phyloP scores from a whole-genome alignment of 805 yeast genomes.

The Starmerella tilneyi region DNA sequence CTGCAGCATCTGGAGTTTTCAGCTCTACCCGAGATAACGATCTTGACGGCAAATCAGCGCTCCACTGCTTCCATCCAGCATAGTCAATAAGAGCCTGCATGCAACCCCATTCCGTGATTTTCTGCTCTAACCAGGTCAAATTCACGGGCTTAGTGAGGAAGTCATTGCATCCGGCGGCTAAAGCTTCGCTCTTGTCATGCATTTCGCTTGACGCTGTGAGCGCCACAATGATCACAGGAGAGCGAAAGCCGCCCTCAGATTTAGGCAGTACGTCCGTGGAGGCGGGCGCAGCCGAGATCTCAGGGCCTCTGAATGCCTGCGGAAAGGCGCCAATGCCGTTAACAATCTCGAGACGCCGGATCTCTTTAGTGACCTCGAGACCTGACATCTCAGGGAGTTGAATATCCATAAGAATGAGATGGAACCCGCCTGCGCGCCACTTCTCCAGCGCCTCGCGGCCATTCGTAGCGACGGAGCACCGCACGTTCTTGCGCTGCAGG shows the following conservation, averaged over 20 bases:
- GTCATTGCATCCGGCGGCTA: constrained; percentile 96
- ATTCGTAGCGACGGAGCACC: constrained; percentile 76
- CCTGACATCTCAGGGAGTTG: constrained; percentile 96
- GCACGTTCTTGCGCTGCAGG: constrained; percentile 72
- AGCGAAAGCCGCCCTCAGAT: constrained; percentile 44
- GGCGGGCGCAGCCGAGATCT: constrained; percentile 22
- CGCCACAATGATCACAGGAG: constrained; percentile 97
- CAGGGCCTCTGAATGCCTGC: constrained; percentile 31
- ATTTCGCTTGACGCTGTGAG: constrained; percentile 83
- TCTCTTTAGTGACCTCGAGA: constrained; percentile 86
- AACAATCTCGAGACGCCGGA: constrained; percentile 68
- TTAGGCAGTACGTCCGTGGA: constrained; percentile 29
- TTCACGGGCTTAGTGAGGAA: constrained; percentile 93
- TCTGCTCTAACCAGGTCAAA: constrained; percentile 83
- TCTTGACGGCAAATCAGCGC: constrained; percentile 5
- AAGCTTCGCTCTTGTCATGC: constrained; percentile 77
- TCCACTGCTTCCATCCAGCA: constrained; percentile 67
- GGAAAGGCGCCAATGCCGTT: constrained; percentile 62
- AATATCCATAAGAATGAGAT: constrained; percentile 90
- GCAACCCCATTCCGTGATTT: constrained; percentile 92
- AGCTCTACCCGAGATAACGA: not conserved
- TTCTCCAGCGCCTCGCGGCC: constrained; percentile 92
- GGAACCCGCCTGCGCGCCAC: constrained; percentile 93
- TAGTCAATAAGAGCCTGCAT: constrained; percentile 96
- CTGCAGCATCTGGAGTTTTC: too few relatives aligned